phyloP scores from a whole-genome alignment of 805 yeast species.

The Saccharomycopsis fermentans region DNA sequence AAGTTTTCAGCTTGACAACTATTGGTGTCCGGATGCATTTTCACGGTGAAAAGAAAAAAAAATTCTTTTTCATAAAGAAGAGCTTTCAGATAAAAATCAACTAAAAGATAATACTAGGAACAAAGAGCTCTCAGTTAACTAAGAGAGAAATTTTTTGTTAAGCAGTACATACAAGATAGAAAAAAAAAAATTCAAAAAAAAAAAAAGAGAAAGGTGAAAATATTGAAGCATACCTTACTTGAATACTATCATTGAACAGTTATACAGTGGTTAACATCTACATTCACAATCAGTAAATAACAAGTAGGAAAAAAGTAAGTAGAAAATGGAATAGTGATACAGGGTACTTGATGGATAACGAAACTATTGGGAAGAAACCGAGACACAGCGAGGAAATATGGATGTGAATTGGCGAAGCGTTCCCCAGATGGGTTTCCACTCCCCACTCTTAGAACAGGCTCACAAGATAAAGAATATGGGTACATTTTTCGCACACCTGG shows the following conservation, averaged over 20 bases:
- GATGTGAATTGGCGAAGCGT: too few relatives aligned
- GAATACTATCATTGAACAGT: not conserved
- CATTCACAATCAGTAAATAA: not conserved
- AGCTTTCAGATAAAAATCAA: too few relatives aligned
- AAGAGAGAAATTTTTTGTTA: not conserved
- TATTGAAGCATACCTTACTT: not conserved
- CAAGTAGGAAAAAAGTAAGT: constrained; percentile 2
- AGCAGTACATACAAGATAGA: not conserved
- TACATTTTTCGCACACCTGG: too few relatives aligned
- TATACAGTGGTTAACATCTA: not conserved
- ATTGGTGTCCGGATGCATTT: not conserved
- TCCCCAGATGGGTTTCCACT: too few relatives aligned
- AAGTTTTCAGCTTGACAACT: not conserved
- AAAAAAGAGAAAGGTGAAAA: constrained; percentile 1
- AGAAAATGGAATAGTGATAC: not conserved
- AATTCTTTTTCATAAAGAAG: too few relatives aligned
- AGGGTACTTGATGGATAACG: too few relatives aligned
- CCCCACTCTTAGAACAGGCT: too few relatives aligned
- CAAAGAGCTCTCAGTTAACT: not conserved
- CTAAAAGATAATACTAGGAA: too few relatives aligned
- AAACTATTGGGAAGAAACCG: too few relatives aligned
- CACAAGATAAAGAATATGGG: too few relatives aligned
- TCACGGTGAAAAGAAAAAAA: too few relatives aligned
- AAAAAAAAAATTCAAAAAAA: not conserved
- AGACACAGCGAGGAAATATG: too few relatives aligned